Base-by-base conservation (phyloP, 768 basidiomycete species). In the Tricholoma flavovirens region DNA sequence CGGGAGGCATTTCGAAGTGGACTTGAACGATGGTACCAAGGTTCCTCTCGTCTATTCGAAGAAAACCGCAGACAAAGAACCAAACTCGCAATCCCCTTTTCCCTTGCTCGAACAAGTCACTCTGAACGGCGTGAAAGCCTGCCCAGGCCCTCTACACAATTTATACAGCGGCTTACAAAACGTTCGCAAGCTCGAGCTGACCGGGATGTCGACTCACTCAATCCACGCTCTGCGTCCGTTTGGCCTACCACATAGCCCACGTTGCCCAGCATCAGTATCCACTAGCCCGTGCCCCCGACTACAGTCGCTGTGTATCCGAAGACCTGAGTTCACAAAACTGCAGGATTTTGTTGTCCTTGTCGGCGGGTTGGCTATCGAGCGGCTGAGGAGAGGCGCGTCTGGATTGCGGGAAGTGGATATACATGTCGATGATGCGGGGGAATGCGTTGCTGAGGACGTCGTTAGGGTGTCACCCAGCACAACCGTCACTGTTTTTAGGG, bases 101-200 rank as follows among this genome's bases (percentile, higher is more conserved):
- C 67, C 68, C 1, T 65, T 64, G 7, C 68, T 79, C 19, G 67
- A 69, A 36, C 57, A 61, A 21, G 66, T 79, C 4, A 65, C 69
- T 17, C 66, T 79, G 14, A 69, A 64, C 42, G 60, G 66, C 29
- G 73, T 81, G 24, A 71, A 74, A 42, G 69, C 75, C 6, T 69
- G 69, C 42, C 58, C 68, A n/a, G 54, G 53, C 8, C 64, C 71
- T 1, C 60, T 77, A 2, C 62, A 66, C 19, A 58, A 64, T 11
- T 69, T 76, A 51, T 73, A 73, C 57, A 61, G 51, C 48, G 59
- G 69, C n/a, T 60, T 71, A 12, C 56, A 59, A 9, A 60, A 67
- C 40, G 62, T 75, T 15, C 67, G 62, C 30, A 59, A 62, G 24
- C 62, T 78, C 35, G 72, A 75, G 55, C 55, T 76, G 15, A 62